phyloP scores from a whole-genome alignment of 1,139 yeast genomes.

The Sugiyamaella sp. region DNA sequence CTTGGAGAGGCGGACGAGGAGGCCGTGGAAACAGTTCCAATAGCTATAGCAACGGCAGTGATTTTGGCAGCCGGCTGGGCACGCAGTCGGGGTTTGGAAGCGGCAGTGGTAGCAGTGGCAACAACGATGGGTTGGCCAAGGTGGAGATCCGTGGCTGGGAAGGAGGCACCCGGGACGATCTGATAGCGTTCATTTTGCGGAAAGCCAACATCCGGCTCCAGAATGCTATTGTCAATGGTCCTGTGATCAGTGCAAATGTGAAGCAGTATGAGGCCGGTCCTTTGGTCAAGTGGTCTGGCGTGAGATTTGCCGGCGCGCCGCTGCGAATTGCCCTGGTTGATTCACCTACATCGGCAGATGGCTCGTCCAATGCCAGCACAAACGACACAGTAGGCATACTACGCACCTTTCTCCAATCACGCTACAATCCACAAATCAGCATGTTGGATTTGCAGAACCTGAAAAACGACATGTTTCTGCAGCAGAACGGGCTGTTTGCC shows the following conservation, averaged over 20 bases:
- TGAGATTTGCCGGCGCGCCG: slow-evolving; percentile 75
- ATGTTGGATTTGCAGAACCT: slow-evolving; percentile 74
- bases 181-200: slow-evolving; percentile 68
- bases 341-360: slow-evolving; percentile 24
- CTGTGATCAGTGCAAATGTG: slow-evolving; percentile 60
- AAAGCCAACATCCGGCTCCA: slow-evolving; percentile 61
- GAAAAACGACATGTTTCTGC: slow-evolving; percentile 64
- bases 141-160: slow-evolving; percentile 82
- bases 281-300: slow-evolving; percentile 68
- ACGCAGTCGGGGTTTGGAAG: background rate
- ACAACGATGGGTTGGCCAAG: background rate
- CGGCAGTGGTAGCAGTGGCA: background rate
- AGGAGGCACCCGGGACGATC: slow-evolving; percentile 63
- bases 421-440: slow-evolving; percentile 67
- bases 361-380: slow-evolving; percentile 8
- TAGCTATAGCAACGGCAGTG: background rate
- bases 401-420: slow-evolving; percentile 58
- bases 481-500: slow-evolving; percentile 66
- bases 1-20: slow-evolving; percentile 33
- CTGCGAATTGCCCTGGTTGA: slow-evolving; percentile 56
- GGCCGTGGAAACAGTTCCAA: slow-evolving; percentile 8
- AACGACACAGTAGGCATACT: slow-evolving; percentile 58
- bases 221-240: slow-evolving; percentile 52
- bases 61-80: slow-evolving; percentile 21
- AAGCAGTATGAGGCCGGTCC: slow-evolving; percentile 59